Conservation (phyloP, 106 monocot species). For the Gastrodia elata region DNA sequence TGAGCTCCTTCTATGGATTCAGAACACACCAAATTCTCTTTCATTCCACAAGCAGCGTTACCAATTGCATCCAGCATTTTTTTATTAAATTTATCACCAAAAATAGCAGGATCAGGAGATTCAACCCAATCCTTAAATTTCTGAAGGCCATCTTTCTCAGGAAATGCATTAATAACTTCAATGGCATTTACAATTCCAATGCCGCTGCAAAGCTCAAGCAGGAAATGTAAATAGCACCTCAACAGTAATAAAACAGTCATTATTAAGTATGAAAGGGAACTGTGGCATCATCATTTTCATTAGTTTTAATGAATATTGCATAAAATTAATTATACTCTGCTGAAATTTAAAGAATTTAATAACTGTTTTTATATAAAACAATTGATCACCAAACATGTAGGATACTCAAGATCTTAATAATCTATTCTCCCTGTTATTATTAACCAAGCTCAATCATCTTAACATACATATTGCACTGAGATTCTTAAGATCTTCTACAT, state of each 20-base stretch:
- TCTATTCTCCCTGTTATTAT: too few relatives aligned
- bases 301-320: background rate
- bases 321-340: background rate
- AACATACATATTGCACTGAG: too few relatives aligned
- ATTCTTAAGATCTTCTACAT: too few relatives aligned
- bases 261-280: too few relatives aligned
- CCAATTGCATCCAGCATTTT: slow-evolving; percentile 21
- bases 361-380: background rate
- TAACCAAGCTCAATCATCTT: too few relatives aligned
- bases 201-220: slow-evolving; percentile 46
- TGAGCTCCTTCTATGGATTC: slow-evolving; percentile 15
- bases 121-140: slow-evolving; percentile 90
- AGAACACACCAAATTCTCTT: slow-evolving; percentile 7
- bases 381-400: background rate
- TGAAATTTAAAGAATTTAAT: background rate
- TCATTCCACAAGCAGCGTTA: slow-evolving; percentile 17
- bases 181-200: slow-evolving; percentile 99
- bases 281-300: too few relatives aligned
- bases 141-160: slow-evolving; percentile 79
- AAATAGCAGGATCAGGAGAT: slow-evolving; percentile 82
- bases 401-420: background rate
- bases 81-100: slow-evolving; percentile 27
- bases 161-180: slow-evolving; percentile 89
- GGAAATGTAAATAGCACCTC: background rate
- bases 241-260: background rate